Evolutionary conservation across 1,284 basidiomycete genomes (phyloP).

Genomic region (Bjerkandera adusta): DNA sequence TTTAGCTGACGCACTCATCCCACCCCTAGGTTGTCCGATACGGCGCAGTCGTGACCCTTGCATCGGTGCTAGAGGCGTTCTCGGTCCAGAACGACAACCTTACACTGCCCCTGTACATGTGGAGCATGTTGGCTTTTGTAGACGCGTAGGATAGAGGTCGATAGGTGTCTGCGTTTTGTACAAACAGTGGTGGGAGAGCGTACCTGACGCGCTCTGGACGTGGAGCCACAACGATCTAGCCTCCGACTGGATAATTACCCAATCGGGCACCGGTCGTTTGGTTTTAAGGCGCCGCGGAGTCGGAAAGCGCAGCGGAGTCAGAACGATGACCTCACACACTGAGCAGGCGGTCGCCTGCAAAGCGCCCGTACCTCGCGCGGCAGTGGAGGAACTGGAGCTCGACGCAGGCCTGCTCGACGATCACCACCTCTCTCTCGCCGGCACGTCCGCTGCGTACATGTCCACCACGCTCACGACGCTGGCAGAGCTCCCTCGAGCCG

Average conservation of each 20-base stretch:
- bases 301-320: slow-evolving; percentile 1
- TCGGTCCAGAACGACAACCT: slow-evolving; percentile 95
- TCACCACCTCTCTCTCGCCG: no score
- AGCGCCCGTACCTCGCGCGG: slow-evolving; percentile 2
- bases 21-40: slow-evolving; percentile 50
- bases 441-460: no score
- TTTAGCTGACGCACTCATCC: slow-evolving; percentile 3
- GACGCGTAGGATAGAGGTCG: slow-evolving; percentile 30
- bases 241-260: not conserved
- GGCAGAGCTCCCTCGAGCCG: no score
- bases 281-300: not conserved
- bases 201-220: no score
- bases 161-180: no score
- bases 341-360: not conserved
- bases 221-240: not conserved
- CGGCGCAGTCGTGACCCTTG: slow-evolving; percentile 54
- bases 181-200: no score
- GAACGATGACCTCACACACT: not conserved
- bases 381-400: slow-evolving; percentile 8
- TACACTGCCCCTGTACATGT: slow-evolving; percentile 86
- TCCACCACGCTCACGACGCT: no score
- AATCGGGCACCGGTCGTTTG: not conserved
- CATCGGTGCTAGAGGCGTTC: slow-evolving; percentile 81
- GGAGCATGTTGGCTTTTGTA: slow-evolving; percentile 69
- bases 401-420: no score